phyloP scores from a whole-genome alignment of 1,139 yeast genomes.

The Blastobotrys elegans region DNA sequence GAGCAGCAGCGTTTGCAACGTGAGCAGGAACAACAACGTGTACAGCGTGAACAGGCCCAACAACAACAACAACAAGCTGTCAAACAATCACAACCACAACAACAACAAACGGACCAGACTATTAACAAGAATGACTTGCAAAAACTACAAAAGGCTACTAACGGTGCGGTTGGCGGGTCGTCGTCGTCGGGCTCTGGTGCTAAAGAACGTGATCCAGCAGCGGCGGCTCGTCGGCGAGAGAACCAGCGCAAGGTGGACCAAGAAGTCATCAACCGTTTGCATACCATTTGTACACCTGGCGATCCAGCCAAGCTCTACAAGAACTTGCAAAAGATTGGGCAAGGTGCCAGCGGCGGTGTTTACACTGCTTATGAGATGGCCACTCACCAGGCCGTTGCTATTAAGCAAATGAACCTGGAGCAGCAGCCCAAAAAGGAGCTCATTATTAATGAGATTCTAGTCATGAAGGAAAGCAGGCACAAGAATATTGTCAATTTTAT shows the following conservation, averaged over 20 bases:
- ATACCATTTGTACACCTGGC: slow-evolving; percentile 75
- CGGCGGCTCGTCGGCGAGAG: slow-evolving; percentile 62
- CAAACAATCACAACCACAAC: slow-evolving; percentile 16
- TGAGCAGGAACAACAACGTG: slow-evolving; percentile 8
- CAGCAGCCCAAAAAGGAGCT: slow-evolving; percentile 93
- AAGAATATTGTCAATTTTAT: slow-evolving; percentile 89
- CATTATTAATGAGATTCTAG: slow-evolving; percentile 88
- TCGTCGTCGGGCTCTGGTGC: slow-evolving; percentile 18
- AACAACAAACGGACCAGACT: slow-evolving; percentile 15
- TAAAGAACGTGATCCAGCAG: slow-evolving; percentile 37
- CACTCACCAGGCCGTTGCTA: slow-evolving; percentile 70
- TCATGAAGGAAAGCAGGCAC: slow-evolving; percentile 91
- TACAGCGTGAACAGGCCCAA: slow-evolving; percentile 17
- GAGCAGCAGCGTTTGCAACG: slow-evolving; percentile 18
- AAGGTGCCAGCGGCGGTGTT: slow-evolving; percentile 98
- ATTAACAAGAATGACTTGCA: slow-evolving; percentile 26
- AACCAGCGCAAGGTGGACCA: slow-evolving; percentile 64
- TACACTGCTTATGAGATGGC: slow-evolving; percentile 77
- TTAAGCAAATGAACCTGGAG: slow-evolving; percentile 91
- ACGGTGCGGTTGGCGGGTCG: slow-evolving; percentile 29
- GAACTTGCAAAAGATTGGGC: slow-evolving; percentile 80
- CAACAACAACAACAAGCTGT: slow-evolving; percentile 19
- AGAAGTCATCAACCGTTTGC: slow-evolving; percentile 64
- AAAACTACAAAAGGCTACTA: slow-evolving; percentile 33
- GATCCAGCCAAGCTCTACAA: slow-evolving; percentile 76